A percentile compares a stretch with the other conserved stretches of the same genome.
Conservation (phyloP, 306 rosid genomes). For the Senna tora region DNA sequence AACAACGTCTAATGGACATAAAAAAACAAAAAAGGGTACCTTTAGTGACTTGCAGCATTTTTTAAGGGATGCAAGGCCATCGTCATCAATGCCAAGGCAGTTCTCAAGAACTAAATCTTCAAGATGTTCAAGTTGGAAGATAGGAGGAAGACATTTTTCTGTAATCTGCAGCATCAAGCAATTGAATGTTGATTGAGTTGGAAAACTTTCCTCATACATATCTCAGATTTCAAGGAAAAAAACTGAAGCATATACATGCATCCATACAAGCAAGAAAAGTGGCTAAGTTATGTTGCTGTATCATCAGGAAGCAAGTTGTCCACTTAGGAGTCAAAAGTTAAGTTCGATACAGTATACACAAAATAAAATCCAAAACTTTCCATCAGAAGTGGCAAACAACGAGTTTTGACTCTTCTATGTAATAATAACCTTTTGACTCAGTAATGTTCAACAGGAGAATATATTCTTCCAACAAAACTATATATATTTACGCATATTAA, state of each 20-base stretch:
- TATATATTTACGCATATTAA: not conserved
- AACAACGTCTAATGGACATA: not conserved
- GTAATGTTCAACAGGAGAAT: not conserved
- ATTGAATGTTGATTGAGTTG: slow-evolving; percentile 10
- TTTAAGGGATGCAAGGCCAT: slow-evolving; percentile 59
- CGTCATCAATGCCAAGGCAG: slow-evolving; percentile 73
- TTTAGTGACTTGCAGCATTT: slow-evolving; percentile 64
- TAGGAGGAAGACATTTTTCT: slow-evolving; percentile 62
- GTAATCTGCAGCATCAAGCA: slow-evolving; percentile 59
- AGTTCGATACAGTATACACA: not conserved
- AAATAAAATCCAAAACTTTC: slow-evolving; percentile 4
- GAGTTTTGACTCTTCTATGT: not conserved
- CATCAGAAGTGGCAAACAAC: too few relatives aligned
- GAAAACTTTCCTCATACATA: not conserved
- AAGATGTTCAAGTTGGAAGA: slow-evolving; percentile 58
- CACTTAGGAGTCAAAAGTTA: not conserved
- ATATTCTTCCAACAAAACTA: not conserved
- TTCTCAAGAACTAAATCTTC: slow-evolving; percentile 81
- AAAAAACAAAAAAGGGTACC: slow-evolving; percentile 47
- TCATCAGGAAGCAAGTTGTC: slow-evolving; percentile 13
- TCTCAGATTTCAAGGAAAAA: not conserved
- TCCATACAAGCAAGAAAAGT: not conserved
- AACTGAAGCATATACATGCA: not conserved
- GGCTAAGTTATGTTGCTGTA: not conserved
- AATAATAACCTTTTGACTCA: not conserved